Conservation (phyloP, 2,329 filamentous ascomycete species). For the Colletotrichum tanaceti region DNA sequence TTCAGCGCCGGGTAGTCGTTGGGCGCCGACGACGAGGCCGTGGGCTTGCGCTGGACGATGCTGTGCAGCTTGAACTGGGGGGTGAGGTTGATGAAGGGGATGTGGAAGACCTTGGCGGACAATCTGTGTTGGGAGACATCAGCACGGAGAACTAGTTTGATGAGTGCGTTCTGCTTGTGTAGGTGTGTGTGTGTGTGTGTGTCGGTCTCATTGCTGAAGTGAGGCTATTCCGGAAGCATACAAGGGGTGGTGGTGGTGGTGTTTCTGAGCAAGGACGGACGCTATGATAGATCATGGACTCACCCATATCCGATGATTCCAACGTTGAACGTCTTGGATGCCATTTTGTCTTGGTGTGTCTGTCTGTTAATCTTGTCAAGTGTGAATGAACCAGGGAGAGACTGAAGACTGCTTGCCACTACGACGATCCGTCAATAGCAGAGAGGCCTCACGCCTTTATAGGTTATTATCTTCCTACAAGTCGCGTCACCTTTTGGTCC, state of each 20-base stretch:
- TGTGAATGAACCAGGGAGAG: background rate
- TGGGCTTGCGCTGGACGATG: conserved; percentile 80
- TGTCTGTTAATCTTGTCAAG: background rate
- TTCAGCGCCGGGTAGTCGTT: conserved; percentile 74
- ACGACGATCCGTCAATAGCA: background rate
- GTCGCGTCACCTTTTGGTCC: background rate
- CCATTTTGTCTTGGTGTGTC: conserved; percentile 12
- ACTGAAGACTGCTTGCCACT: background rate
- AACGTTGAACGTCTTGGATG: conserved; percentile 59
- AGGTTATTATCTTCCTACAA: conserved; percentile 17
- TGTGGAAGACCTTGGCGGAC: conserved; percentile 84
- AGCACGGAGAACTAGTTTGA: conserved; percentile 31
- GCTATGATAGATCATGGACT: conserved; percentile 41
- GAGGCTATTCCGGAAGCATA: conserved; percentile 16
- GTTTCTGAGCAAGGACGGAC: conserved; percentile 21
- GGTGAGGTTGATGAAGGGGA: conserved; percentile 77
- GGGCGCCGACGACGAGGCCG: conserved; percentile 75
- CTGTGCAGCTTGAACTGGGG: conserved; percentile 75
- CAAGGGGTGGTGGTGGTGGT: background rate
- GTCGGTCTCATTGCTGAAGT: background rate
- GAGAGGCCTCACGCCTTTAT: conserved; percentile 24
- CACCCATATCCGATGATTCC: conserved; percentile 65
- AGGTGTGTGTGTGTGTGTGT: too few species aligned
- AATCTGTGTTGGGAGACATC: conserved; percentile 51
- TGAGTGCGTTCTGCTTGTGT: background rate